Conservation (phyloP, 352 stramenopile species). For the Phytophthora aleatoria region DNA sequence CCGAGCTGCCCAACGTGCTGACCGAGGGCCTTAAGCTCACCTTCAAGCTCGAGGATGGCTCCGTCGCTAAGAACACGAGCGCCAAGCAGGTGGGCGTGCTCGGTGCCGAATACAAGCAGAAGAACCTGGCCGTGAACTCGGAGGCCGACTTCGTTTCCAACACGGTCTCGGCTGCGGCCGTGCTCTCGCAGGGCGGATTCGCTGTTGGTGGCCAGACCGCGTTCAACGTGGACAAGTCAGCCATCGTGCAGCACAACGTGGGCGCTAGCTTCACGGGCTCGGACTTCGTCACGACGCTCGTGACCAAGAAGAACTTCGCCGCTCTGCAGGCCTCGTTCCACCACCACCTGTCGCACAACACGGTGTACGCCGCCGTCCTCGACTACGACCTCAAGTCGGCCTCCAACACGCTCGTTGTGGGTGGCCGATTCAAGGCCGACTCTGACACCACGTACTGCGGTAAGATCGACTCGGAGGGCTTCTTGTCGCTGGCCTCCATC, state of each 20-base stretch:
- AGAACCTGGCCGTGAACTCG: slow-evolving; percentile 70
- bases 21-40: slow-evolving; percentile 80
- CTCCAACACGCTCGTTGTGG: slow-evolving; percentile 79
- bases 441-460: slow-evolving; percentile 78
- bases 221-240: slow-evolving; percentile 86
- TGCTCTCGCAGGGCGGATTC: slow-evolving; percentile 68
- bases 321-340: slow-evolving; percentile 82
- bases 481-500: slow-evolving; percentile 76
- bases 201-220: slow-evolving; percentile 68
- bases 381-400: slow-evolving; percentile 87
- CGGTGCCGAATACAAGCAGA: slow-evolving; percentile 81
- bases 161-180: slow-evolving; percentile 59
- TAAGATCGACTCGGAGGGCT: slow-evolving; percentile 86
- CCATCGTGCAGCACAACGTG: slow-evolving; percentile 80
- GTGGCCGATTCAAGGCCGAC: slow-evolving; percentile 79
- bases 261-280: slow-evolving; percentile 67
- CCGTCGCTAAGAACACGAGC: slow-evolving; percentile 73
- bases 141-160: slow-evolving; percentile 81
- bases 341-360: slow-evolving; percentile 80
- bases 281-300: slow-evolving; percentile 74
- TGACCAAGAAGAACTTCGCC: slow-evolving; percentile 86
- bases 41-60: slow-evolving; percentile 86
- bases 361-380: slow-evolving; percentile 76
- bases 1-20: slow-evolving; percentile 78
- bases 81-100: slow-evolving; percentile 77